Conservation (phyloP, 176 grass and related monocot species). For the Phoenix roebelenii region DNA sequence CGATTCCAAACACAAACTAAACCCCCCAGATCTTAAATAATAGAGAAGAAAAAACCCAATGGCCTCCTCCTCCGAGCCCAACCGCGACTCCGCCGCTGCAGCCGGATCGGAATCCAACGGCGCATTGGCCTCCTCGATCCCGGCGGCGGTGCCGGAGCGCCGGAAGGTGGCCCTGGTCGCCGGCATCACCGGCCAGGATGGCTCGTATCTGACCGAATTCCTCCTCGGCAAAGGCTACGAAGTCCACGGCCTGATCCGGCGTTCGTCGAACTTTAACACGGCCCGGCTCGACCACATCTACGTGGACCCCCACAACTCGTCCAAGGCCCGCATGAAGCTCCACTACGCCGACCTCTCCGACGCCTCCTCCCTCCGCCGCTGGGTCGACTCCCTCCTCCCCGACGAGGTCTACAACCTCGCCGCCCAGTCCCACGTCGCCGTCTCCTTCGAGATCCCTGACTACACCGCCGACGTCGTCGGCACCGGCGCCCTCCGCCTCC, state of each 20-base stretch:
- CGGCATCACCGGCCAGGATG: constrained; percentile 94
- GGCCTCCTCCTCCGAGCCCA: constrained; percentile 4
- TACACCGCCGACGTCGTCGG: constrained; percentile 89
- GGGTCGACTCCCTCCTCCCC: constrained; percentile 65
- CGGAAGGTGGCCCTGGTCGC: constrained; percentile 87
- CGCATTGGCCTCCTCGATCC: constrained; percentile 2
- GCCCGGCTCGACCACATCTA: constrained; percentile 80
- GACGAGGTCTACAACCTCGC: constrained; percentile 99
- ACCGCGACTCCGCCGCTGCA: neutral
- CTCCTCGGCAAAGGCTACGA: constrained; percentile 81
- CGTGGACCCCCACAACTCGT: constrained; percentile 73
- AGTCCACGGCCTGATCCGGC: constrained; percentile 93
- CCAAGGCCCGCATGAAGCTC: constrained; percentile 67
- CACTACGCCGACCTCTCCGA: constrained; percentile 99
- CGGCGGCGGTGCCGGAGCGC: constrained; percentile 24
- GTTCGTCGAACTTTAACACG: constrained; percentile 98
- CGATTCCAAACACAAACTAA: no score
- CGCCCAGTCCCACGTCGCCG: constrained; percentile 89
- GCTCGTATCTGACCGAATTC: constrained; percentile 89
- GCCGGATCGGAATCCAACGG: constrained; percentile 4
- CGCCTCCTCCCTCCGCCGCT: constrained; percentile 84
- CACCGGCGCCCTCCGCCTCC: constrained; percentile 89
- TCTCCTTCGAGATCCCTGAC: constrained; percentile 93
- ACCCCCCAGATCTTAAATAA: constrained; percentile 12
- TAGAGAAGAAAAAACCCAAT: neutral